Evolutionary conservation across 129 eudicot genomes (phyloP), one percentile per base, ranked within the genome.

Genomic region (Flaveria robusta): DNA sequence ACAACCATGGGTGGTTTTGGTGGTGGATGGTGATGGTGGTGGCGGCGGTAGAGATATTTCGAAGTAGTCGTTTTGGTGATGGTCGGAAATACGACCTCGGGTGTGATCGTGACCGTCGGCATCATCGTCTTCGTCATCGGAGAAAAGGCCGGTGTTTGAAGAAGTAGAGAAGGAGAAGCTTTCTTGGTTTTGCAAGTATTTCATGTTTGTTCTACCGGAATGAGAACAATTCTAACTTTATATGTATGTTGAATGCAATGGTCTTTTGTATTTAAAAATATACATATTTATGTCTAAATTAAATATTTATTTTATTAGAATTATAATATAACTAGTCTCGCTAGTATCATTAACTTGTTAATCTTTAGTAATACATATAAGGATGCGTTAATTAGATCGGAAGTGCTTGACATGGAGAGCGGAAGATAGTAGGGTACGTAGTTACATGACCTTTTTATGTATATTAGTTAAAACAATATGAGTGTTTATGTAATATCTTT

Each of bases 11-110:
- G 31, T 62, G 77, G 64, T 70, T 71, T 71, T 72, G 52, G 56
- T 71, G 73, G 42, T 49, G 8, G 13, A 34, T 22, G 77, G 20
- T 8, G 73, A 41, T 62, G 77, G 41, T 12, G 46, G 23, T 9
- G 50, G 42, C 15, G 68, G 77, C 7, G 83, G 83, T n/a, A 79
- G 42, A 7, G 78, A 79, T 71, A 79, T 71, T 79, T 79, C 83
- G 7, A 79, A 72, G 20, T 59, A 78, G 23, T 43, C 71, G 8
- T 62, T 78, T 60, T 70, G 77, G 18, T 58, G 63, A 9, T 31
- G 66, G 55, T 9, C n/a, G 10, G 77, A 60, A 16, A 62, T 22
- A 29, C 54, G 77, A 60, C 26, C 18, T 20, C 24, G 10, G 22
- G 47, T 26, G 1, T 43, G 79, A n/a, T 64, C 11, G 11, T 74